Base-by-base conservation (phyloP, 2,329 filamentous ascomycete species). In the Alternaria alternata region DNA sequence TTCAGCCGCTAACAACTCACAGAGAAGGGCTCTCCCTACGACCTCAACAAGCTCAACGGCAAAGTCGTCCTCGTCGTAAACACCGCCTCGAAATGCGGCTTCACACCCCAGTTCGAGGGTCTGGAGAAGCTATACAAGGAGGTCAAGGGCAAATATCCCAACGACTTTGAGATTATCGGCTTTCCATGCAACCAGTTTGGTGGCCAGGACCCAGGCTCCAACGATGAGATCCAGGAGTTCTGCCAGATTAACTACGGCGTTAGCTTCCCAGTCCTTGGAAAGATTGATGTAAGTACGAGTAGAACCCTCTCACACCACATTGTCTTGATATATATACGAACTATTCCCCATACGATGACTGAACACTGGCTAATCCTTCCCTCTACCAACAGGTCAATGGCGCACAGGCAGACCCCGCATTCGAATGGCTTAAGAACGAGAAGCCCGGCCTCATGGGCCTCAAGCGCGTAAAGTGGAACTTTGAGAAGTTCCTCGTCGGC, bases 101-200 rank as follows among this genome's bases (percentile, higher is more conserved):
- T 98, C 88, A 98, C 95, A 3, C 93, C 93, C 12, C 95, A 99
- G 82, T 97, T 95, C 81, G 89, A 87, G 65, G 92, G 91, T 32
- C 91, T 99, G 52, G 94, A 99, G 84, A 90, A 87, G 75, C 87
- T 99, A 66, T 97, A 96, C 88, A 91, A 96, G 74, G 80, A 83
- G 52, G 74, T 97, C 76, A 88, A 87, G 71, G 84, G 84, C 68
- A 85, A 87, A 74, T 83, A 96, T 84, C 86, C 84, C 32, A 86
- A 93, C 74, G 86, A 93, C 75, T 95, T 99, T 78, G 85, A 88
- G 74, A 88, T 99, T 82, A 86, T 99, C 76, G 95, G 94, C 72
- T 98, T 99, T 83, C 95, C 95, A 59, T 98, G 94, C 89, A 99
- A 98, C 86, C 95, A 99, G 82, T 99, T 99, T 81, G 92, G 89